A percentile compares a stretch with the other conserved stretches of the same genome.
Evolutionary conservation across 257 asterid genomes (phyloP).

Genomic region (Solanum etuberosum): DNA sequence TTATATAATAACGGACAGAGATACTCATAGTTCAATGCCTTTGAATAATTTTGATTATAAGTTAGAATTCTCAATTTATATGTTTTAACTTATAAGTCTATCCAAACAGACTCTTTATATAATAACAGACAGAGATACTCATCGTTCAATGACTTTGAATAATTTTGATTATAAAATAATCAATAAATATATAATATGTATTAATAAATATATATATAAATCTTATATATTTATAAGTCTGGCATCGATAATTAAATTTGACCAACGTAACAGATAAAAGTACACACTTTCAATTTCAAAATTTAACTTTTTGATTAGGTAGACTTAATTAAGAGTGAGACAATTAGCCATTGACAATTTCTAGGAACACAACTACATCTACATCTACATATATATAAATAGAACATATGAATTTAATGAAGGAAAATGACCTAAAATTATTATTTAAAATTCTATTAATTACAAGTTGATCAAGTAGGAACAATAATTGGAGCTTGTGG

Average conservation of each 20-base stretch:
- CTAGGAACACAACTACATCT: background rate
- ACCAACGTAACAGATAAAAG: background rate
- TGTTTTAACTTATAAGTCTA: too few species aligned
- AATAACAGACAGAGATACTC: background rate
- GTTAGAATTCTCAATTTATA: too few species aligned
- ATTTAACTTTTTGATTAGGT: background rate
- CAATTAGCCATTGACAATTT: background rate
- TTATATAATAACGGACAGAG: background rate
- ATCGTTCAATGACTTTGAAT: too few species aligned
- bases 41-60: too few species aligned
- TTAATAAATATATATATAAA: too few species aligned
- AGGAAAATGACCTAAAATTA: background rate
- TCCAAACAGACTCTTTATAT: background rate
- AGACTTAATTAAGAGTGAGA: background rate
- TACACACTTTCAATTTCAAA: background rate
- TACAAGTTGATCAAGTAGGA: constrained; percentile 7
- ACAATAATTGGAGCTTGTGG: constrained; percentile 64
- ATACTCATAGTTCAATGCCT: too few species aligned
- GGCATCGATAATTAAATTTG: background rate
- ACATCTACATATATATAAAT: background rate
- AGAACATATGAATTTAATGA: background rate
- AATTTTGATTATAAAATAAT: too few species aligned
- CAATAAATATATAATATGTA: too few species aligned
- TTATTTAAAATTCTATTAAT: background rate
- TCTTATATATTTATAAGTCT: too few species aligned